These are phyloP conservation scores for Aspergillus conjunctus DNA, from an alignment of 495 filamentous ascomycete genomes.

Conservation along the genomic window DNA sequence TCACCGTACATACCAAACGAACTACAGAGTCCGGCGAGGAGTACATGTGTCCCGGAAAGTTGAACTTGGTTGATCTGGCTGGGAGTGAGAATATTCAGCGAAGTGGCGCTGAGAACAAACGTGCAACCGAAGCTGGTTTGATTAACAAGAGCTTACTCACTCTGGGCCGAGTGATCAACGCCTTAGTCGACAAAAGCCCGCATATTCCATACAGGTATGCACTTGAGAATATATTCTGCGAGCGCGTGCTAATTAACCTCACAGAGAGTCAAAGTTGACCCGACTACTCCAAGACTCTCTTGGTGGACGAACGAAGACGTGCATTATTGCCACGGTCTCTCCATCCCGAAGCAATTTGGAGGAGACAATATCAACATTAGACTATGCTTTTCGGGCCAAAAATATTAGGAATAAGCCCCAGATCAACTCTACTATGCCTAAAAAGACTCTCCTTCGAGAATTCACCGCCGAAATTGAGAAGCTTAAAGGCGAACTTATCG, in stretches of 20 bases:
- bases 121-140: slow-evolving; percentile 89
- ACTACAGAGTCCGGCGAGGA: slow-evolving; percentile 83
- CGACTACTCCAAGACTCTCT: slow-evolving; percentile 94
- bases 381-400: slow-evolving; percentile 96
- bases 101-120: slow-evolving; percentile 96
- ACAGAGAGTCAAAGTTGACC: slow-evolving; percentile 92
- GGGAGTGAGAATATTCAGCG: slow-evolving; percentile 97
- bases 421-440: slow-evolving; percentile 85
- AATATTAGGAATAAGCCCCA: slow-evolving; percentile 98
- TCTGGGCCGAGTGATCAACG: slow-evolving; percentile 95
- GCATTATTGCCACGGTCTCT: slow-evolving; percentile 96
- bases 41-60: slow-evolving; percentile 87
- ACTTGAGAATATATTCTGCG: neutral
- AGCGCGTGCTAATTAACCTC: slow-evolving; percentile 3
- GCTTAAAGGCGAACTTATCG: slow-evolving; percentile 89
- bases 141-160: slow-evolving; percentile 98
- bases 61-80: slow-evolving; percentile 94
- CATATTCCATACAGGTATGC: slow-evolving; percentile 81
- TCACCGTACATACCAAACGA: slow-evolving; percentile 84
- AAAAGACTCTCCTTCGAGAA: slow-evolving; percentile 86
- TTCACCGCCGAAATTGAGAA: slow-evolving; percentile 94
- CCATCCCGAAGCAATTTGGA: slow-evolving; percentile 93
- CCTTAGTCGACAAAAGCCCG: slow-evolving; percentile 82
- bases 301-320: slow-evolving; percentile 93
- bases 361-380: slow-evolving; percentile 95